These are phyloP conservation scores for Phytophthora niederhauseri DNA, from an alignment of 352 stramenopile genomes.

Conservation along the genomic window DNA sequence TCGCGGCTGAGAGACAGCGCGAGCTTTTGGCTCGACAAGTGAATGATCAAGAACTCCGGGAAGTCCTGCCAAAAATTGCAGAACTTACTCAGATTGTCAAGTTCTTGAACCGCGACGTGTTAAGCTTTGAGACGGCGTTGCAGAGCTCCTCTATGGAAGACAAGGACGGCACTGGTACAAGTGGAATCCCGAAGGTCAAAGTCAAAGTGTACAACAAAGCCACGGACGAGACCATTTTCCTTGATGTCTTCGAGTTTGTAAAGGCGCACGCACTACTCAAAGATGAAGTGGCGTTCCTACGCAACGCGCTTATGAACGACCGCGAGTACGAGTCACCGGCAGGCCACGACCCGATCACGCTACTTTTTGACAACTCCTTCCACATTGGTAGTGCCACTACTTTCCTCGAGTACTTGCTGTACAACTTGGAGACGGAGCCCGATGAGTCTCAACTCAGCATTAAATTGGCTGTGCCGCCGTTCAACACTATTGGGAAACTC, in stretches of 20 bases:
- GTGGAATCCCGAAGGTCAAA: conserved; percentile 86
- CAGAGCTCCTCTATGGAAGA: conserved; percentile 68
- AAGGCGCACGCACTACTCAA: conserved; percentile 87
- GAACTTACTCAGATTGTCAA: conserved; percentile 94
- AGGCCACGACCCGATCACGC: conserved; percentile 90
- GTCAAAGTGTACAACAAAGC: conserved; percentile 91
- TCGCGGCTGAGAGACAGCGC: conserved; percentile 57
- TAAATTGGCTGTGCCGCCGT: conserved; percentile 91
- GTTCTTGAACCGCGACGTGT: conserved; percentile 88
- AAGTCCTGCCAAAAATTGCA: conserved; percentile 93
- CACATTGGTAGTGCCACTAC: conserved; percentile 91
- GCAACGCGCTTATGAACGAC: conserved; percentile 90
- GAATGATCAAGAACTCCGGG: conserved; percentile 93
- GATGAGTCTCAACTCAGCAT: conserved; percentile 91
- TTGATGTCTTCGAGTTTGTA: conserved; percentile 95
- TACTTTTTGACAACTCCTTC: conserved; percentile 95
- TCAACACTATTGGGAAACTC: conserved; percentile 94
- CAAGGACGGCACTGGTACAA: conserved; percentile 38
- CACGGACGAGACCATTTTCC: conserved; percentile 91
- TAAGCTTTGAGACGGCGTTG: conserved; percentile 93
- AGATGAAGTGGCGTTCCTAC: conserved; percentile 90
- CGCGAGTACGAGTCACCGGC: conserved; percentile 87
- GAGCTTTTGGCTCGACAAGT: conserved; percentile 75
- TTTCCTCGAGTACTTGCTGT: conserved; percentile 94
- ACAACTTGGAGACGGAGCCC: conserved; percentile 92